Evolutionary conservation across 1,139 yeast species (phyloP), one percentile per base, ranked within the genome.

Genomic region (Hemisphaericaspora xylanilytica): DNA sequence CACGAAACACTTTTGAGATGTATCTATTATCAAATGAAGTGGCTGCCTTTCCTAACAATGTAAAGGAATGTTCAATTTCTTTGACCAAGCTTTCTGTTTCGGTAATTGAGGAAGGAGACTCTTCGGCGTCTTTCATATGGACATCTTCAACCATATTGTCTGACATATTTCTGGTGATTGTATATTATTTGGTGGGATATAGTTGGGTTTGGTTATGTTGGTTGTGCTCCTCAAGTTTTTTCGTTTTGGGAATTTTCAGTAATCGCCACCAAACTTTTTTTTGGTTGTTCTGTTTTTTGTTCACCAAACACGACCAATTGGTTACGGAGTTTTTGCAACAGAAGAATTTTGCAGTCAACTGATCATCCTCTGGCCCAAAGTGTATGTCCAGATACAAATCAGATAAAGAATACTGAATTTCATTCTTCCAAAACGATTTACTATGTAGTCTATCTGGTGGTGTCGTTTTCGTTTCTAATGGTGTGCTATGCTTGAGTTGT

Each of bases 1-100:
- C 95, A 50, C 96, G 81, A 49, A 92, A 75, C 13, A 88, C 92
- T 56, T 85, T 85, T 61, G 94, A 76, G 37, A 92, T 80, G 62
- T 84, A 87, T 49, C 97, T 80, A 49, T 95, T 87, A 62, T 92
- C 98, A 55, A 81, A 81, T 42, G 81, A 80, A 38, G 79, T 63
- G 5, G 88, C 86, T 1, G 96, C 88, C 59, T 84, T 84, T 43
- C 74, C 74, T 47, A 85, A 70, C 43, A 80, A 71, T 21, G 67
- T 67, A 50, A 80, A 77, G 35, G 76, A 68, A 48, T 64, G 74
- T 46, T 74, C 77, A 51, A 80, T 71, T 49, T 80, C 82, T 39
- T 53, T 53, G 35, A 61, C 53, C 39, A 65, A 47, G 11, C 9
- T 13, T 13, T 43, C 43, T 6, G 47, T 13, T 26, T 42, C 34